Evolutionary conservation across 2,329 filamentous ascomycete species (phyloP).

Genomic region (Colletotrichum lindemuthianum): DNA sequence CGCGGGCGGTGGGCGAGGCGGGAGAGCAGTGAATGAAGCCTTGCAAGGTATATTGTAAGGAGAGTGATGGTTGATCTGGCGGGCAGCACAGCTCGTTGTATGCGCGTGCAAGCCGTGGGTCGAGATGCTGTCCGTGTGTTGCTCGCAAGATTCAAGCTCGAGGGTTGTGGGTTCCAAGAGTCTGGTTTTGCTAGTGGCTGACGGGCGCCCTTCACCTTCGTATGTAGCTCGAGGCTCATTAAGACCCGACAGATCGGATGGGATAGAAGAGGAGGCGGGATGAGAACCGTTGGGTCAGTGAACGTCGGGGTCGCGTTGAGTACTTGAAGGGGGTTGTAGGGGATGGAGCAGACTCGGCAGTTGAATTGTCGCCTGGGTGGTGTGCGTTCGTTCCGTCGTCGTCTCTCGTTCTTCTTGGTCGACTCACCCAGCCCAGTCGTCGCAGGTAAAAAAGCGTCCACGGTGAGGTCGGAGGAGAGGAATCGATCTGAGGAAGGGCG

Average conservation of each 20-base stretch:
- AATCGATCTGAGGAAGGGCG: not conserved
- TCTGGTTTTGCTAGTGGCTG: slow-evolving; percentile 19
- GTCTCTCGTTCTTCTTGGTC: slow-evolving; percentile 5
- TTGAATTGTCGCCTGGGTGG: not conserved
- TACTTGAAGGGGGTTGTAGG: not conserved
- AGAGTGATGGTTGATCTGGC: not conserved
- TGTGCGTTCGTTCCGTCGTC: not conserved
- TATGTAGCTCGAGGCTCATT: slow-evolving; percentile 18
- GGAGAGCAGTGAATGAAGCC: slow-evolving; percentile 23
- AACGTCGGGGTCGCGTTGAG: slow-evolving; percentile 10
- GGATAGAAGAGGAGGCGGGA: slow-evolving; percentile 19
- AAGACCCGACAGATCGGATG: slow-evolving; percentile 24
- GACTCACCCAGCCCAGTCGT: slow-evolving; percentile 17
- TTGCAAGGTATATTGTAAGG: slow-evolving; percentile 10
- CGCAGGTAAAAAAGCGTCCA: slow-evolving; percentile 9
- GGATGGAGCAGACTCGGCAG: not conserved
- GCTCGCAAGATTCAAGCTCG: slow-evolving; percentile 14
- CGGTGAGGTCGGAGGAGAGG: not conserved
- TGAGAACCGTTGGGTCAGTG: not conserved
- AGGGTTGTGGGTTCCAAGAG: slow-evolving; percentile 10
- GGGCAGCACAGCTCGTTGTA: not conserved
- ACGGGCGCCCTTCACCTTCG: slow-evolving; percentile 1
- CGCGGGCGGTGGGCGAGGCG: slow-evolving; percentile 38
- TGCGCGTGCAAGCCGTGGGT: not conserved
- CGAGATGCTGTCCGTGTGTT: not conserved